Evolutionary conservation across 2,329 filamentous ascomycete genomes (phyloP).

Genomic region (Cladophialophora psammophila): DNA sequence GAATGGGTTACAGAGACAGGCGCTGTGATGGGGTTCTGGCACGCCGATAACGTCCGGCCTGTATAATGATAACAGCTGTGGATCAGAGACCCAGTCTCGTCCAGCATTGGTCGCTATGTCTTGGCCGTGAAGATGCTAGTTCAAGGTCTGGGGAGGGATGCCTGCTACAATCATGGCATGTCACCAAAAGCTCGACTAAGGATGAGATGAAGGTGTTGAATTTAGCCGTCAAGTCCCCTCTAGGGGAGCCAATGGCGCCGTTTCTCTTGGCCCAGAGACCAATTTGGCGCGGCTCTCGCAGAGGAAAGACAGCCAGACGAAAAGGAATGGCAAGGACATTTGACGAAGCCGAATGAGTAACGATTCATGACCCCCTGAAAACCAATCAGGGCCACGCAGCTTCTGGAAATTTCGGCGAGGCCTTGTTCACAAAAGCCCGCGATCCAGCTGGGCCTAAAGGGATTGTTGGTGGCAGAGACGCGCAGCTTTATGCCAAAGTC

Average conservation of each 20-base stretch:
- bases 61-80: slow-evolving; percentile 48
- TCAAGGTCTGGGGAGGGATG: neutral
- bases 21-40: slow-evolving; percentile 69
- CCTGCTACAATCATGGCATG: neutral
- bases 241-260: neutral
- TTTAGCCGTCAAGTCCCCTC: neutral
- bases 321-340: neutral
- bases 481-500: too few relatives aligned
- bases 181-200: neutral
- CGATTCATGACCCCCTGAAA: neutral
- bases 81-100: slow-evolving; percentile 17
- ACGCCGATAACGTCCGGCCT: slow-evolving; percentile 59
- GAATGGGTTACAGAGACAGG: slow-evolving; percentile 70
- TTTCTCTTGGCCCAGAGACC: neutral
- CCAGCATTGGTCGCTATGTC: neutral
- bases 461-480: too few relatives aligned
- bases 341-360: neutral
- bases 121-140: neutral
- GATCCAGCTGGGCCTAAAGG: neutral
- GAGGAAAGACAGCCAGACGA: neutral
- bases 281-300: neutral
- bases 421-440: neutral
- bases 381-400: neutral
- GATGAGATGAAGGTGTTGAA: neutral
- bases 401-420: neutral